These are phyloP conservation scores for Phytophthora fragariae DNA, from an alignment of 352 stramenopile species.

Conservation along the genomic window DNA sequence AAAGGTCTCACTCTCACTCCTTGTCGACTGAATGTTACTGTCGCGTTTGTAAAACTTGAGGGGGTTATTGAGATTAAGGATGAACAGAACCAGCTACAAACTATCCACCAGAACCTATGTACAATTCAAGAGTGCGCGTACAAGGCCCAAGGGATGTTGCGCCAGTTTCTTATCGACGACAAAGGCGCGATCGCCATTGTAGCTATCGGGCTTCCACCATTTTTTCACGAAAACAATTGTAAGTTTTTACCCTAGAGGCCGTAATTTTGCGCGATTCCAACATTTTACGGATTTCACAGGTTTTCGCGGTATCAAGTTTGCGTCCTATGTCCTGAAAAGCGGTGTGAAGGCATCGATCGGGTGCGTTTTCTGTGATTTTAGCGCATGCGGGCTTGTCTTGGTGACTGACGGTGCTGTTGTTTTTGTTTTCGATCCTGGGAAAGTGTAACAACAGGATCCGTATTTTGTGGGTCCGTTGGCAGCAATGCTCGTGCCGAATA, in stretches of 20 bases:
- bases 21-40: conserved; percentile 73
- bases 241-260: background rate
- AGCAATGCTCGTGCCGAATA: conserved; percentile 79
- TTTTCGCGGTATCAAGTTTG: conserved; percentile 65
- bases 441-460: conserved; percentile 78
- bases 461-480: conserved; percentile 78
- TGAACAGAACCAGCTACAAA: conserved; percentile 49
- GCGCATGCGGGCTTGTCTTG: background rate
- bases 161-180: conserved; percentile 90
- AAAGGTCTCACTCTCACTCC: conserved; percentile 73
- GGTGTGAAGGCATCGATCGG: conserved; percentile 72
- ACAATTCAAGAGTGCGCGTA: conserved; percentile 82
- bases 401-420: background rate
- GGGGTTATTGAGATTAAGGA: conserved; percentile 59
- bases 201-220: conserved; percentile 76
- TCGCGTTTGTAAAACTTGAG: conserved; percentile 76
- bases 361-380: conserved; percentile 31
- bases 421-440: background rate
- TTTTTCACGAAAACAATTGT: conserved; percentile 90
- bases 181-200: conserved; percentile 86
- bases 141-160: conserved; percentile 81
- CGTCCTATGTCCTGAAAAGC: conserved; percentile 70
- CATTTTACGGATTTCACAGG: background rate
- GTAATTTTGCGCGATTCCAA: background rate
- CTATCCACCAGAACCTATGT: conserved; percentile 68